These are phyloP conservation scores for Suillus subluteus DNA, from an alignment of 768 basidiomycete genomes.

Conservation along the genomic window DNA sequence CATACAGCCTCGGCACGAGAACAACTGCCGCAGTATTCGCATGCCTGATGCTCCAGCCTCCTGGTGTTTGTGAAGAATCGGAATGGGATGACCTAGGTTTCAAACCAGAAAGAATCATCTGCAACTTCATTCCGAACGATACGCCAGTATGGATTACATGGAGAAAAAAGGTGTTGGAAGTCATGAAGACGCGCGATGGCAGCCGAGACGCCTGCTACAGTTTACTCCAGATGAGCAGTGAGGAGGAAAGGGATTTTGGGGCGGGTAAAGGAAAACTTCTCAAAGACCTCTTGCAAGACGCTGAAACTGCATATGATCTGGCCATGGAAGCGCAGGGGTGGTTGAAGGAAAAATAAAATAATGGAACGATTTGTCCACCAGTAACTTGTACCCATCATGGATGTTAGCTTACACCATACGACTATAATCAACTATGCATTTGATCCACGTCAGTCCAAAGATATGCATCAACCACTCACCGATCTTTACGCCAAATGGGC, in stretches of 20 bases:
- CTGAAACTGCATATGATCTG: background rate
- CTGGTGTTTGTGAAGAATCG: no score
- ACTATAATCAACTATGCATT: no score
- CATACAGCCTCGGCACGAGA: slow-evolving; percentile 12
- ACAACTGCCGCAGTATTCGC: slow-evolving; percentile 13
- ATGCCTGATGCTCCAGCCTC: slow-evolving; percentile 9
- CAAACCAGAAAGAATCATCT: slow-evolving; percentile 5
- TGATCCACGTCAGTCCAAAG: background rate
- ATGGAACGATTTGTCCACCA: background rate
- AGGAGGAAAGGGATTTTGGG: background rate
- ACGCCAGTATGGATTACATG: slow-evolving; percentile 13
- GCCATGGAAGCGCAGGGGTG: background rate
- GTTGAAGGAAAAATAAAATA: background rate
- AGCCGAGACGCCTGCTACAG: background rate
- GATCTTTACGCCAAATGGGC: no score
- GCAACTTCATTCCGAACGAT: slow-evolving; percentile 13
- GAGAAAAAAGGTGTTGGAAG: background rate
- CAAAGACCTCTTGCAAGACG: background rate
- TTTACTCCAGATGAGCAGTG: background rate
- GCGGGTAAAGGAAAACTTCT: background rate
- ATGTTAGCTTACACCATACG: no score
- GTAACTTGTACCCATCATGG: slow-evolving; percentile 35
- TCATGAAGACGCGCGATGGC: background rate
- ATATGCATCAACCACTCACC: background rate
- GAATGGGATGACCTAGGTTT: background rate